Conservation (phyloP, 441 rosid genomes). For the Gossypium aridum region DNA sequence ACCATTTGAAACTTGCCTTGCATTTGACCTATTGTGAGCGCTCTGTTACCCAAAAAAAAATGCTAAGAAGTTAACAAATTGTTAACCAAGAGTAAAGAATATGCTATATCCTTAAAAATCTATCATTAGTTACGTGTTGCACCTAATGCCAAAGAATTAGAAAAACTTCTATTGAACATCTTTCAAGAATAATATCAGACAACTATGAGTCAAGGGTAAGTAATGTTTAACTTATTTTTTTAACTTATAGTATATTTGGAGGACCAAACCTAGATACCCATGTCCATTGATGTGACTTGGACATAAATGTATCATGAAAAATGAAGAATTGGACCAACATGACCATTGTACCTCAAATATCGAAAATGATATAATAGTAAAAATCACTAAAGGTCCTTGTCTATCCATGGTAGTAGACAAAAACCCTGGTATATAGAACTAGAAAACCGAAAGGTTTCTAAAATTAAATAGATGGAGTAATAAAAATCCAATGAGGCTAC, state of each 20-base stretch:
- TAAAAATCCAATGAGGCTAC: slow-evolving; percentile 22
- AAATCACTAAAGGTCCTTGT: background rate
- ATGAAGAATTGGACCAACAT: background rate
- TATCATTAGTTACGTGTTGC: background rate
- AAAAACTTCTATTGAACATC: background rate
- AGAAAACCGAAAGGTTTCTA: background rate
- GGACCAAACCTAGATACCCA: background rate
- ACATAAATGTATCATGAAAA: background rate
- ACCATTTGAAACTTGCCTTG: slow-evolving; percentile 99
- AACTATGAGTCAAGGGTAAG: background rate
- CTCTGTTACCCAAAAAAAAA: slow-evolving; percentile 34
- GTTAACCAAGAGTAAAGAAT: background rate
- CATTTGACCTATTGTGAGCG: slow-evolving; percentile 96
- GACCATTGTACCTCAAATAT: background rate
- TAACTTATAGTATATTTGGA: background rate
- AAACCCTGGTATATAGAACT: background rate
- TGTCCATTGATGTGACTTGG: background rate
- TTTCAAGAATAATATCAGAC: background rate
- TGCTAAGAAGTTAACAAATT: background rate
- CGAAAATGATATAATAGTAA: background rate
- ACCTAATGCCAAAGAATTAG: background rate
- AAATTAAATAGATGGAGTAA: background rate
- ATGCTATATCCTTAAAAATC: background rate
- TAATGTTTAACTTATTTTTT: background rate
- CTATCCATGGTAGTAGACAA: background rate